These are phyloP conservation scores for Colletotrichum melonis DNA, from an alignment of 2,329 filamentous ascomycete species.

Conservation along the genomic window DNA sequence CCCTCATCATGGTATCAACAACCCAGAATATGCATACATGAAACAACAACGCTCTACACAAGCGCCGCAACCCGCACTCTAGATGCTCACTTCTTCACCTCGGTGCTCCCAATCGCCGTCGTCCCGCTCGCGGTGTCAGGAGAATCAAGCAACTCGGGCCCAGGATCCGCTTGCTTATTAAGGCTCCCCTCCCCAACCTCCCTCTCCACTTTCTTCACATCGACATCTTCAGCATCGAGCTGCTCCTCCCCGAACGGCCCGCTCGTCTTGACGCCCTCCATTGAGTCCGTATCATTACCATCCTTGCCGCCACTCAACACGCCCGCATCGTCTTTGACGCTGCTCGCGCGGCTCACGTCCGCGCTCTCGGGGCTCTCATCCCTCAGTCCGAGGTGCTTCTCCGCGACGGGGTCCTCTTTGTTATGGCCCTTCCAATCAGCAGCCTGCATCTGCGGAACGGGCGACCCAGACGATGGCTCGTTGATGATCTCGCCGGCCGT, in stretches of 20 bases:
- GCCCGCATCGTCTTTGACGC: conserved; percentile 62
- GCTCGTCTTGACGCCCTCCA: conserved; percentile 49
- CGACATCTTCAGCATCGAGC: conserved; percentile 36
- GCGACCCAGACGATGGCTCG: conserved; percentile 74
- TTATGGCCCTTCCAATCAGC: conserved; percentile 80
- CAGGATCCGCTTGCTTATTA: conserved; percentile 6
- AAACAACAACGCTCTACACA: background rate
- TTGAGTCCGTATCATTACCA: conserved; percentile 37
- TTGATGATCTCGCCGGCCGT: conserved; percentile 52
- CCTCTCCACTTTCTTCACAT: conserved; percentile 3
- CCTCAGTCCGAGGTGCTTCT: conserved; percentile 76
- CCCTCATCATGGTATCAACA: background rate
- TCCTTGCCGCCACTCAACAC: conserved; percentile 3
- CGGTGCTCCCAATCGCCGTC: conserved; percentile 9
- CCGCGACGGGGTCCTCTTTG: conserved; percentile 56
- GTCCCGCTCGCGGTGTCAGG: conserved; percentile 32
- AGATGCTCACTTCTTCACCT: conserved; percentile 13
- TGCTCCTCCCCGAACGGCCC: conserved; percentile 49
- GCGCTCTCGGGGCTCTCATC: conserved; percentile 73
- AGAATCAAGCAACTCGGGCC: conserved; percentile 13
- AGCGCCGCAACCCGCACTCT: background rate
- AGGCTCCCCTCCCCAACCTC: background rate
- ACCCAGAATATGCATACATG: background rate
- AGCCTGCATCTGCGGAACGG: conserved; percentile 75
- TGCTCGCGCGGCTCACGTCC: conserved; percentile 79